Percentiles rank a stretch among this genome's conserved stretches.
phyloP scores from a whole-genome alignment of 2,329 filamentous ascomycete species.

The Fusarium sp. region DNA sequence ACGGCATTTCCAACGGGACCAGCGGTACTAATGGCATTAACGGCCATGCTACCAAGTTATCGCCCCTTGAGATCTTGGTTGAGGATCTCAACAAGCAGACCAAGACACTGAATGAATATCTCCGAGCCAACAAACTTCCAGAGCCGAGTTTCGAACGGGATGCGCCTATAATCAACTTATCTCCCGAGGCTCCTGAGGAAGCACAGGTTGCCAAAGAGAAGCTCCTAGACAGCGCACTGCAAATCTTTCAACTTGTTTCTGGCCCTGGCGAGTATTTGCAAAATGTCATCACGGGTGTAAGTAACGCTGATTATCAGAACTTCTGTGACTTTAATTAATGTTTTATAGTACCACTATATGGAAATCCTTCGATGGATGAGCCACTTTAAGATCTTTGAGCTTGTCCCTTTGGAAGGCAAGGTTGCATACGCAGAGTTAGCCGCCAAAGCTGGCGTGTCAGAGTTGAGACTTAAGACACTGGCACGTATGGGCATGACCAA shows the following conservation, averaged over 20 bases:
- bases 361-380: slow-evolving; percentile 11
- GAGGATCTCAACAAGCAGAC: slow-evolving; percentile 1
- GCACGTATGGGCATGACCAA: slow-evolving; percentile 4
- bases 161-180: background rate
- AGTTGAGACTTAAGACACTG: background rate
- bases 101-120: background rate
- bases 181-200: background rate
- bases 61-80: background rate
- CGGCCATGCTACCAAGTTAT: background rate
- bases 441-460: background rate
- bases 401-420: background rate
- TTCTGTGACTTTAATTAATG: rapidly evolving
- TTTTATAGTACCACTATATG: background rate
- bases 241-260: slow-evolving; percentile 3
- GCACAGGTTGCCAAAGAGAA: background rate
- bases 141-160: slow-evolving; percentile 11
- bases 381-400: slow-evolving; percentile 5
- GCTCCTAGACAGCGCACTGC: background rate
- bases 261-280: slow-evolving; percentile 2
- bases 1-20: background rate
- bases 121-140: background rate
- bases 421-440: background rate
- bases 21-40: background rate
- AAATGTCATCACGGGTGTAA: slow-evolving; percentile 5
- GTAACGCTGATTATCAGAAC: too few relatives aligned